phyloP scores from a whole-genome alignment of 2,329 filamentous ascomycete species.

The Trichoderma arundinaceum region DNA sequence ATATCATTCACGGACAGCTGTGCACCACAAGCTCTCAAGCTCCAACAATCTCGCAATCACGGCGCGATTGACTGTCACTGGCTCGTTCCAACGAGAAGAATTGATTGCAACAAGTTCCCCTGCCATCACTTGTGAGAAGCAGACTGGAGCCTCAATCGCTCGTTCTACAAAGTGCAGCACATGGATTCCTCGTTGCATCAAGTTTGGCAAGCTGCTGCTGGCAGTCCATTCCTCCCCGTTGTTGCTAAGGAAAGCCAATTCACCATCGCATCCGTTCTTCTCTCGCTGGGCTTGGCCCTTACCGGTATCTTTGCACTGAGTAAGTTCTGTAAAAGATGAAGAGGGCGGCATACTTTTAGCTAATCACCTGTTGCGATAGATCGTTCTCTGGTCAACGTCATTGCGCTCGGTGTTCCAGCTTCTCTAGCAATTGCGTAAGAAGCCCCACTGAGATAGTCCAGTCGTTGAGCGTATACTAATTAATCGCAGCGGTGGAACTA shows the following conservation, averaged over 20 bases:
- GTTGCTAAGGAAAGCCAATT: slow-evolving; percentile 86
- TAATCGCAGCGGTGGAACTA: slow-evolving; percentile 78
- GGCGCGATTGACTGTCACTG: slow-evolving; percentile 20
- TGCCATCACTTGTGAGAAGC: slow-evolving; percentile 23
- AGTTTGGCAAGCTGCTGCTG: slow-evolving; percentile 91
- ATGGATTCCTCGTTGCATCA: slow-evolving; percentile 85
- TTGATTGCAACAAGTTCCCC: slow-evolving; percentile 6
- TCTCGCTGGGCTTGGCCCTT: slow-evolving; percentile 73
- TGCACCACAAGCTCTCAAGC: slow-evolving; percentile 10
- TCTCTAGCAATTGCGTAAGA: slow-evolving; percentile 88
- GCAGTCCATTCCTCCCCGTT: slow-evolving; percentile 80
- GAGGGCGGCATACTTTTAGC: neutral
- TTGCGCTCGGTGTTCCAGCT: slow-evolving; percentile 81
- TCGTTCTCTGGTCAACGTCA: slow-evolving; percentile 77
- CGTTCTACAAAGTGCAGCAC: slow-evolving; percentile 43
- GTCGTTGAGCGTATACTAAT: slow-evolving; percentile 36
- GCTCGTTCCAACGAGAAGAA: slow-evolving; percentile 1
- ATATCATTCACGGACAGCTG: slow-evolving; percentile 40
- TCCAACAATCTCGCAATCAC: slow-evolving; percentile 25
- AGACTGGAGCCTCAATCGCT: slow-evolving; percentile 14
- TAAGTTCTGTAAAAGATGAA: slow-evolving; percentile 52
- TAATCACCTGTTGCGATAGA: slow-evolving; percentile 56
- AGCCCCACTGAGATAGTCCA: neutral
- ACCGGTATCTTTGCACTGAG: slow-evolving; percentile 85
- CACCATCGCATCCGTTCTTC: slow-evolving; percentile 75